Evolutionary conservation across 495 filamentous ascomycete species (phyloP).

Genomic region (Mycothermus thermophilus): DNA sequence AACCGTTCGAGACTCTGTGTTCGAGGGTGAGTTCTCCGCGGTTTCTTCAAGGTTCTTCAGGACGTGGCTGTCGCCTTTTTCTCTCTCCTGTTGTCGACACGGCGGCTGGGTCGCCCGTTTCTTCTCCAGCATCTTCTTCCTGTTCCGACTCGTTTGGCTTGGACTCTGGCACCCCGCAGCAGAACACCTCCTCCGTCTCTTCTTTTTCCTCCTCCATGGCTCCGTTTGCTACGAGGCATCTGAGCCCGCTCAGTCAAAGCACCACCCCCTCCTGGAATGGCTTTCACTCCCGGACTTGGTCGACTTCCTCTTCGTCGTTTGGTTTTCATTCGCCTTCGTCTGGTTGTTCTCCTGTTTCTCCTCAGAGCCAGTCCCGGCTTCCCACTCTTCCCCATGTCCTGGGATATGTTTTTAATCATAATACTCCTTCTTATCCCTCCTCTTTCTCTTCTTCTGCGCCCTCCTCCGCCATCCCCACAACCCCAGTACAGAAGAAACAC

Average conservation of each 20-base stretch:
- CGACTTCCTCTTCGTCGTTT: conserved; percentile 2
- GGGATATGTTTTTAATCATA: conserved; percentile 8
- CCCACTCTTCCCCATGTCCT: neutral
- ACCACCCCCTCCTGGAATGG: neutral
- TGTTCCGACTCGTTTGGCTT: conserved; percentile 20
- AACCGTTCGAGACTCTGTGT: conserved; percentile 37
- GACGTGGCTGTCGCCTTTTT: conserved; percentile 18
- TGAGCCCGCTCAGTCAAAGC: neutral
- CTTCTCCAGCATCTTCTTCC: conserved; percentile 18
- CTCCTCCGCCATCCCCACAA: no score
- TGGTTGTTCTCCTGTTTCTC: conserved; percentile 3
- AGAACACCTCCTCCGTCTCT: conserved; percentile 3
- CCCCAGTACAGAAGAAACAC: conserved; percentile 7
- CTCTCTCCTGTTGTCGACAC: conserved; percentile 23
- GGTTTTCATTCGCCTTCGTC: conserved; percentile 3
- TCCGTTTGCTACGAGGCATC: neutral
- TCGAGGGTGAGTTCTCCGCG: conserved; percentile 33
- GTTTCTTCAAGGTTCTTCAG: conserved; percentile 6
- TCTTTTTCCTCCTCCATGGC: conserved; percentile 12
- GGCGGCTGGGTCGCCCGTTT: conserved; percentile 20
- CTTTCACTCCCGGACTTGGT: neutral
- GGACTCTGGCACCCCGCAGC: no score
- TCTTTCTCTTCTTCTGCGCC: conserved; percentile 1
- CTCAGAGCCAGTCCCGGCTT: neutral
- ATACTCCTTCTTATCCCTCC: conserved; percentile 8